Conservation (phyloP, 805 yeast species). For the Diddensiella transvaalensis region DNA sequence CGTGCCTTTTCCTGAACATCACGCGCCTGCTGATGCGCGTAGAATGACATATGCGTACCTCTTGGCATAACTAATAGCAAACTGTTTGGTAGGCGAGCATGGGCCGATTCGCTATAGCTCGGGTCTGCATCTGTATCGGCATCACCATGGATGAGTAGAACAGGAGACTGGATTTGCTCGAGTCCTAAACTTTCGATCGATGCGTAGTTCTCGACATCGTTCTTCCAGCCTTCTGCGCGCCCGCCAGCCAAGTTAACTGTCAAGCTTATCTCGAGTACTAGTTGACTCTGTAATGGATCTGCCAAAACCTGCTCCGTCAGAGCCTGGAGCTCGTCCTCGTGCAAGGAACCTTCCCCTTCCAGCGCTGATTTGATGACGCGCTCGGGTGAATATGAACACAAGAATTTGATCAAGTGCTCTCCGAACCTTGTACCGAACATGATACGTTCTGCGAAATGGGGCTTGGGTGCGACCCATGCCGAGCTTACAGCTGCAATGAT, state of each 20-base stretch:
- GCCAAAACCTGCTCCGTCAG: background rate
- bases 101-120: background rate
- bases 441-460: background rate
- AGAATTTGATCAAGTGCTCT: background rate
- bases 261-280: background rate
- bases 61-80: background rate
- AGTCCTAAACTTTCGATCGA: background rate
- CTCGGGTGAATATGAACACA: background rate
- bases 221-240: background rate
- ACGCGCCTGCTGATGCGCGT: background rate
- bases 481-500: background rate
- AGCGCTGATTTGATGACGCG: background rate
- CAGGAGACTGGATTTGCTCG: background rate
- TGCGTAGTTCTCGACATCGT: background rate
- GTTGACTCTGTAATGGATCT: background rate
- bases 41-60: background rate
- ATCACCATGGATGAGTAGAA: background rate
- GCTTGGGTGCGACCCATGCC: background rate
- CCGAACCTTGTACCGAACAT: background rate
- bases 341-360: background rate
- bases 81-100: background rate
- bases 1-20: background rate
- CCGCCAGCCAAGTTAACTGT: background rate
- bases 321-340: background rate
- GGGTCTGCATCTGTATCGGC: background rate